These are phyloP conservation scores for Penicillium sp. DNA, from an alignment of 2,329 filamentous ascomycete species.

Conservation along the genomic window DNA sequence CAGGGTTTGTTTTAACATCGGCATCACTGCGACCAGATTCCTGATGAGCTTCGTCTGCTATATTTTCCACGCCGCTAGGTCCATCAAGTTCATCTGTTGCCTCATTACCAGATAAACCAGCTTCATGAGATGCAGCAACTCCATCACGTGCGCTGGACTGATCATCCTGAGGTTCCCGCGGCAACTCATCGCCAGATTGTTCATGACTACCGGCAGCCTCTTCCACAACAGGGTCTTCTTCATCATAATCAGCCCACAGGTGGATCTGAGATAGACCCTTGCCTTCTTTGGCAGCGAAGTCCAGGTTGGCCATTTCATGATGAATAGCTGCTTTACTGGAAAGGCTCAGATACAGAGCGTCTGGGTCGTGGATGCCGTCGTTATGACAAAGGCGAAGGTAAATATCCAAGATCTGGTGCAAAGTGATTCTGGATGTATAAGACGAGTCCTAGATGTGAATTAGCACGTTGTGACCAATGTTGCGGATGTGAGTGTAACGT, in stretches of 20 bases:
- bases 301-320: slow-evolving; percentile 54
- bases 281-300: slow-evolving; percentile 55
- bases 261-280: slow-evolving; percentile 57
- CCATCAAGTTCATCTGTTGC: background rate
- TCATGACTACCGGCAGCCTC: slow-evolving; percentile 16
- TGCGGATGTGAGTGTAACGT: slow-evolving; percentile 25
- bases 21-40: background rate
- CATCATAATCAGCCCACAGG: slow-evolving; percentile 50
- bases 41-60: background rate
- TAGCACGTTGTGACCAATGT: slow-evolving; percentile 14
- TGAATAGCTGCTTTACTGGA: slow-evolving; percentile 55
- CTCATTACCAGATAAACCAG: background rate
- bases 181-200: slow-evolving; percentile 14
- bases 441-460: slow-evolving; percentile 50
- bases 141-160: background rate
- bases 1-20: background rate
- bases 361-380: slow-evolving; percentile 54
- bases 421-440: slow-evolving; percentile 50
- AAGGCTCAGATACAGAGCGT: slow-evolving; percentile 61
- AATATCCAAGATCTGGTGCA: slow-evolving; percentile 60
- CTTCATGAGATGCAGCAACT: background rate
- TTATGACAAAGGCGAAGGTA: slow-evolving; percentile 61
- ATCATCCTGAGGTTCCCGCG: slow-evolving; percentile 11
- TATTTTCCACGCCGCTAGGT: background rate
- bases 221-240: slow-evolving; percentile 34